Evolutionary conservation across 768 basidiomycete species (phyloP), one percentile per base, ranked within the genome.

Genomic region (Krasilnikovozyma curviuscula): DNA sequence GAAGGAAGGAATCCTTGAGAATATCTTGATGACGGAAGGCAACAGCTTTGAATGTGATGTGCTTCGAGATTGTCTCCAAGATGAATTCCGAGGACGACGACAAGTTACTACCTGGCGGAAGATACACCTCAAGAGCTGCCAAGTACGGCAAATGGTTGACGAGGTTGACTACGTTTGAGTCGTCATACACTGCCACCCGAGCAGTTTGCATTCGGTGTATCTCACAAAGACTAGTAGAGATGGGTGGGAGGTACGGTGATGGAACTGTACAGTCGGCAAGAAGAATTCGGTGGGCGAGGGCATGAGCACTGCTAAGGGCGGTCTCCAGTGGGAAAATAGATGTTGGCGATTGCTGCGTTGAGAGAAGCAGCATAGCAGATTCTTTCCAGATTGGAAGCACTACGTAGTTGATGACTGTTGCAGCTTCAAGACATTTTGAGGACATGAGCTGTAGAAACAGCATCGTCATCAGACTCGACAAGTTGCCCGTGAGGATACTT

Each of bases 1-100:
- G 33, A 3, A 49, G 31, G 39, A 49, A 49, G 2, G 48, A 40
- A 14, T 49, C 48, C 28, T 52, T 32, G 45, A 52, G 40, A 27
- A 39, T 38, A 3, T 28, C 41, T 24, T 32, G 25, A 14, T 52
- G 39, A 12, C 41, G 24, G 30, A 46, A 46, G 13, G 38, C 24
- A 3, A 41, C 40, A 4, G 25, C 14, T 29, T 52, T 52, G 27
- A 52, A 28, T 14, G 25, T 30, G 13, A 23, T 24, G 18, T 43
- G 44, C 21, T 39, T 40, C 19, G 39, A 41, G 14, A 46, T 35
- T 3, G 32, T 25, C 19, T 23, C 21, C 30, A 40, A 24, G 16
- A 47, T 19, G 6, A 23, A 9, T 18, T 25, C 32, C n/a, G 25
- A 41, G 19, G 38, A 42, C 3, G 40, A 21, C 4, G 40, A 19